Percentiles rank a stretch among this genome's conserved stretches.
phyloP scores from a whole-genome alignment of 441 rosid genomes.

The Metrosideros polymorpha region DNA sequence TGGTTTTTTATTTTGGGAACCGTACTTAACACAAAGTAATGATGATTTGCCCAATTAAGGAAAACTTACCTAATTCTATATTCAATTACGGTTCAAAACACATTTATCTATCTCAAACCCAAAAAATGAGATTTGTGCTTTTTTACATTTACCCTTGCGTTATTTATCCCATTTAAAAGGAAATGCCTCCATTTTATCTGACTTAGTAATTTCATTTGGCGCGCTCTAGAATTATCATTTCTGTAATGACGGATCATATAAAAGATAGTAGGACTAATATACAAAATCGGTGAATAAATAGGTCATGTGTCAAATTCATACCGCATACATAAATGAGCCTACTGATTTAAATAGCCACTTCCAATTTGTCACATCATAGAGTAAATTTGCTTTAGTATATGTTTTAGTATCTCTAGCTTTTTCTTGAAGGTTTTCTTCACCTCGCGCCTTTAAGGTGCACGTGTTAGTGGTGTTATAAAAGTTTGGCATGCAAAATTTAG shows the following conservation, averaged over 20 bases:
- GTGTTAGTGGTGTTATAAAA: background rate
- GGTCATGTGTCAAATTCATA: background rate
- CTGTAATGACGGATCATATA: background rate
- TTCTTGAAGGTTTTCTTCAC: background rate
- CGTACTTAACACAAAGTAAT: background rate
- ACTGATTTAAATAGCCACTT: background rate
- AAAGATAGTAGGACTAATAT: background rate
- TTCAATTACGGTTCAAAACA: background rate
- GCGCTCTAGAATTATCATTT: too few relatives aligned
- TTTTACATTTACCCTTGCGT: background rate
- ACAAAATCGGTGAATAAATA: background rate
- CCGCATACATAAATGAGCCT: background rate
- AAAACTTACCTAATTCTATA: background rate
- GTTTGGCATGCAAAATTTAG: accelerated
- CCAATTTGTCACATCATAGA: background rate
- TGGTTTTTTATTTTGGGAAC: background rate
- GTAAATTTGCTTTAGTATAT: background rate
- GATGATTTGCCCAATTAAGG: background rate
- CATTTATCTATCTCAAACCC: background rate
- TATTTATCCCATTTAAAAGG: background rate
- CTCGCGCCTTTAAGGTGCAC: background rate
- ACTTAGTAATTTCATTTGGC: accelerated
- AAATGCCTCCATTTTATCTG: background rate
- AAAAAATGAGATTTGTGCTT: background rate
- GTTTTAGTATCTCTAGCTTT: background rate